Base-by-base conservation (phyloP, 257 asterid species). In the Solanum habrochaites region DNA sequence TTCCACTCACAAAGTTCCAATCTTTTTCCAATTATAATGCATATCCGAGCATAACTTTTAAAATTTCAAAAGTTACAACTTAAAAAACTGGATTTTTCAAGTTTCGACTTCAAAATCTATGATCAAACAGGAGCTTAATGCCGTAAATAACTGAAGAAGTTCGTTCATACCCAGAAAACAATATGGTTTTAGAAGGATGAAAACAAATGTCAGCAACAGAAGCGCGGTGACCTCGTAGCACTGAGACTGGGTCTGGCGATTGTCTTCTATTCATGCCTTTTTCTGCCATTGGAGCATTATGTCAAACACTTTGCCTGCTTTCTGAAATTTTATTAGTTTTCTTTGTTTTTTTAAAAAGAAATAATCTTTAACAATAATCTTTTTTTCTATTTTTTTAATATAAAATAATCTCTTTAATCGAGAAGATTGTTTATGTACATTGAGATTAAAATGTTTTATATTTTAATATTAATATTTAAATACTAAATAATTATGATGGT, bases 161-260 rank as follows among this genome's bases (percentile, higher is more conserved):
- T 40, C 58, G 15, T 74, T 40, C 58, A 47, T 83, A 92, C 93
- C 99, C 98, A 5, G 95, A 92, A 91, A 94, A 93, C 10, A 96
- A 85, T 85, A 96, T 83, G 84, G 84, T 90, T 56, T 91, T 95
- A 45, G 89, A 83, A 58, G 98, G 97, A 87, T 97, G 99, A 88
- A 97, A 97, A 91, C 94, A 93, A 75, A 92, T 87, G 89, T 97
- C 99, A 74, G 90, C 93, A 9, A 94, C 98, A 4, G 99, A 93
- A 85, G 99, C 95, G 56, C 98, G 97, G 92, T 97, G 99, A 89
- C 98, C 99, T 85, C 99, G 89, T 67, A 97, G 98, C 87, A 97
- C 98, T 20, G 99, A 92, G 27, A 95, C 95, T 2, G 99, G 98
- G 83, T 94, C 99, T 11, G 99, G 99, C 35, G 97, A 95, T 83